Conservation (phyloP, 306 rosid genomes). For the Boehmeria nivea region DNA sequence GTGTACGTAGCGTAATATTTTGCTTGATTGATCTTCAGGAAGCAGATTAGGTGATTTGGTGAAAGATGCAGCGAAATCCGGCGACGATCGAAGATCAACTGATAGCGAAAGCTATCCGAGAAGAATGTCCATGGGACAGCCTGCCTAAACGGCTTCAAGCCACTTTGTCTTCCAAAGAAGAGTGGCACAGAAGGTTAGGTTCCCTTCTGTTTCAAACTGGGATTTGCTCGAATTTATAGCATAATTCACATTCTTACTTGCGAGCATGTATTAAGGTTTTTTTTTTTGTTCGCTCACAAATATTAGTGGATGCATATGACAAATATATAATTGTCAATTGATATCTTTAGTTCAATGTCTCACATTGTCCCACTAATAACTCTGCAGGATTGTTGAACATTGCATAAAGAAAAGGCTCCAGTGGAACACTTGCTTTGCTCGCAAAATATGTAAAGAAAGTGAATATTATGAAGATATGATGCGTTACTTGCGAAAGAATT, state of each 20-base stretch:
- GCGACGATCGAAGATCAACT: constrained; percentile 61
- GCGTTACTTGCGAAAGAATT: constrained; percentile 74
- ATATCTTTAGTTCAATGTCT: neutral
- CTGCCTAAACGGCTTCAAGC: constrained; percentile 77
- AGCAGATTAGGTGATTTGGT: constrained; percentile 17
- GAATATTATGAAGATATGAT: constrained; percentile 88
- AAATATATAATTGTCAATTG: neutral
- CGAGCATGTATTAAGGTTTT: too few relatives aligned
- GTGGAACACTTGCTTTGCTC: constrained; percentile 76
- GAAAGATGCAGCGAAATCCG: constrained; percentile 60
- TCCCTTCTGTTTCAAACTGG: too few relatives aligned
- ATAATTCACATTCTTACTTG: too few relatives aligned
- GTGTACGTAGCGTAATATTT: too few relatives aligned
- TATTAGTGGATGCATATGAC: too few relatives aligned
- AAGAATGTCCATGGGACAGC: constrained; percentile 79
- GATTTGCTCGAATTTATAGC: too few relatives aligned
- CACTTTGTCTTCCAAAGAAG: constrained; percentile 67
- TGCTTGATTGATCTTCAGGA: neutral
- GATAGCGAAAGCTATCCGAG: constrained; percentile 67
- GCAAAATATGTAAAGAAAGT: constrained; percentile 69
- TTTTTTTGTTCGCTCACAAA: too few relatives aligned
- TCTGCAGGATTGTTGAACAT: constrained; percentile 67
- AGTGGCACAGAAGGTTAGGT: constrained; percentile 76
- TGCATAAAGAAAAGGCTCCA: constrained; percentile 86
- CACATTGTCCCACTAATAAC: constrained; percentile 3